phyloP scores from a whole-genome alignment of 768 basidiomycete species.

The Lentinus brumalis region DNA sequence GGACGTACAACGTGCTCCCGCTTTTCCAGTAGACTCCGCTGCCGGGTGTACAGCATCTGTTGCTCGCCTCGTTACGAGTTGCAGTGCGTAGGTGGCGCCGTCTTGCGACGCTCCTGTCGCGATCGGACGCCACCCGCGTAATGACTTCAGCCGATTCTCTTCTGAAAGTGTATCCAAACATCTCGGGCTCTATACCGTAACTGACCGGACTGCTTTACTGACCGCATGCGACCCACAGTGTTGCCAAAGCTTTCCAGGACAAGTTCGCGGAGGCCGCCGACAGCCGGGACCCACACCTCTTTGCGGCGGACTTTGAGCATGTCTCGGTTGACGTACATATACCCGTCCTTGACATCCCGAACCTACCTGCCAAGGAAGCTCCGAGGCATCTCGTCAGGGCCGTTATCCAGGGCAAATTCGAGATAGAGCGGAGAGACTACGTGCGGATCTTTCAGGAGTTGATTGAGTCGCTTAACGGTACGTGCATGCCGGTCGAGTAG shows the following conservation, averaged over 20 bases:
- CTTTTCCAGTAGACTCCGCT: too few relatives aligned
- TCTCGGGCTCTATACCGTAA: too few relatives aligned
- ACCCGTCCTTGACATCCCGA: slow-evolving; percentile 37
- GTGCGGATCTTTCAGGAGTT: slow-evolving; percentile 36
- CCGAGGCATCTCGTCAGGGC: slow-evolving; percentile 35
- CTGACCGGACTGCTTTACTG: not conserved
- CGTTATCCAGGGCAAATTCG: slow-evolving; percentile 44
- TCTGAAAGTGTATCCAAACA: too few relatives aligned
- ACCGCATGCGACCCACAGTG: slow-evolving; percentile 21
- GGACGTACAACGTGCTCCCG: not conserved
- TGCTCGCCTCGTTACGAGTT: not conserved
- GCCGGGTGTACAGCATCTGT: not conserved
- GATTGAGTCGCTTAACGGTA: slow-evolving; percentile 34
- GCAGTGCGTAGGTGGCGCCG: not conserved
- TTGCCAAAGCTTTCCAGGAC: slow-evolving; percentile 32
- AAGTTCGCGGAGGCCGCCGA: slow-evolving; percentile 34
- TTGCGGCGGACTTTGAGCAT: slow-evolving; percentile 36
- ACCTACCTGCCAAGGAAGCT: slow-evolving; percentile 24
- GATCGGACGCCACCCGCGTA: too few relatives aligned
- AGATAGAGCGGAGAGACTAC: slow-evolving; percentile 38
- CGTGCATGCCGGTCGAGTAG: not conserved
- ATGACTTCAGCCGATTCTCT: too few relatives aligned
- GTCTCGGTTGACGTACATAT: slow-evolving; percentile 39
- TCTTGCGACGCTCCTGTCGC: too few relatives aligned
- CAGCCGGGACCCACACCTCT: slow-evolving; percentile 31